A percentile compares a stretch with the other conserved stretches of the same genome.
phyloP scores from a whole-genome alignment of 148 eudicot species.

The Rhododendron griersonianum region DNA sequence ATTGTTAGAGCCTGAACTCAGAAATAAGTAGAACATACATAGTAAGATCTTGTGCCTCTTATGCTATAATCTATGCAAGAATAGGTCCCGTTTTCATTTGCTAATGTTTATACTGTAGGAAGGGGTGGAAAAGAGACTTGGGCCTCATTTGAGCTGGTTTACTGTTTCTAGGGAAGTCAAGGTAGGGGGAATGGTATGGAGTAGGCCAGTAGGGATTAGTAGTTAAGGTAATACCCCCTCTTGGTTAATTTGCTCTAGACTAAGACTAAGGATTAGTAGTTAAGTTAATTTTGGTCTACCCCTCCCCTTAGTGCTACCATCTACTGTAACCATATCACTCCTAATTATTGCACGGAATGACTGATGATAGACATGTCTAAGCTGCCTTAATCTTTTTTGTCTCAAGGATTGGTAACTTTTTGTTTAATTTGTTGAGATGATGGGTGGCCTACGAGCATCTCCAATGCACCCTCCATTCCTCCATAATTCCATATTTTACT shows the following conservation, averaged over 20 bases:
- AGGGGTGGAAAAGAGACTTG: neutral
- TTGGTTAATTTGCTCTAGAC: neutral
- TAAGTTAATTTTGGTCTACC: neutral
- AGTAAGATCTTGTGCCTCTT: neutral
- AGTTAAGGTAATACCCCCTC: neutral
- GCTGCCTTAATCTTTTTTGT: neutral
- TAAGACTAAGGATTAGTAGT: neutral
- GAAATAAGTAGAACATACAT: neutral
- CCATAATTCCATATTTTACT: too few relatives aligned
- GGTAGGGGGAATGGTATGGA: neutral
- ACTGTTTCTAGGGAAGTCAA: neutral
- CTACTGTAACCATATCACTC: neutral
- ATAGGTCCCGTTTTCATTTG: neutral
- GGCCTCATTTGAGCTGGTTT: neutral
- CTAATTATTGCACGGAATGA: neutral
- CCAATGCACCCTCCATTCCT: too few relatives aligned
- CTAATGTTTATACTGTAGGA: neutral
- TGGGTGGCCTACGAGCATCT: neutral
- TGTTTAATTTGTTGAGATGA: neutral
- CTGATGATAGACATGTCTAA: neutral
- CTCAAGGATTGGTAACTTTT: neutral
- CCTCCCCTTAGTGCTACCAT: neutral
- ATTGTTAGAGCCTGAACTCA: neutral
- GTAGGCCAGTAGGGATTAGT: neutral
- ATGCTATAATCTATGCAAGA: neutral